Evolutionary conservation across 2,329 filamentous ascomycete genomes (phyloP), one percentile per base, ranked within the genome.

Genomic region (Cladophialophora chaetospira): DNA sequence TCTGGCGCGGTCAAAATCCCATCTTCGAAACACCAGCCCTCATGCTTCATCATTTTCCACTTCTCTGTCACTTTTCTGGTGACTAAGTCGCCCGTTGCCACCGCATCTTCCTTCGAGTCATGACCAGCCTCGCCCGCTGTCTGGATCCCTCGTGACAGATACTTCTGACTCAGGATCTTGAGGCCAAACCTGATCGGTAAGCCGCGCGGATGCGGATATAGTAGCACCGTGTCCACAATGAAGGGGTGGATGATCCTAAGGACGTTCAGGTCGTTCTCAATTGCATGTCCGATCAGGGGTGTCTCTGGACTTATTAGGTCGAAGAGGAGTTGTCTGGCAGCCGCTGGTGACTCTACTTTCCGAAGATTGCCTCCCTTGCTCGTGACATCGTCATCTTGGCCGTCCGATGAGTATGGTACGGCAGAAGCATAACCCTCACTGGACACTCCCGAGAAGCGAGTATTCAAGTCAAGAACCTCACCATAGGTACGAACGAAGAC

Each of bases 251-350:
- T 86, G 48, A 97, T 82, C 31, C 93, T 88, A 36, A 88, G 80
- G 2, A 87, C 84, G 69, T 96, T 97, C 53, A 99, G 82, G 67
- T 99, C 94, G 69, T 99, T 99, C 68, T 99, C 94, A 6, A 97
- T 83, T 0, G 91, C 92, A 71, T 99, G 94, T 0, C 94, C 94
- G 44, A 99, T 89, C 0, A 99, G 75, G 0, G 92, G 89, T 0
- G 92, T 99, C 0, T 81, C 75, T 0, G 91, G 88, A 1, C 85
- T 82, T 47, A 99, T 80, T 51, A 89, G 80, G 0, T 82, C 80
- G 72, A 96, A 90, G 6, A 99, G 81, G 0, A 97, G 79, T 1
- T 84, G 78, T 6, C 94, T 87, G 1, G 94, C 94, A 25, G 77
- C 81, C 19, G 83, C 76, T 0, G 92, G 92, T 0, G 88, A 91